Percentiles rank a stretch among this genome's conserved stretches.
Conservation (phyloP, 495 filamentous ascomycete species). For the Cercophora newfieldiana region DNA sequence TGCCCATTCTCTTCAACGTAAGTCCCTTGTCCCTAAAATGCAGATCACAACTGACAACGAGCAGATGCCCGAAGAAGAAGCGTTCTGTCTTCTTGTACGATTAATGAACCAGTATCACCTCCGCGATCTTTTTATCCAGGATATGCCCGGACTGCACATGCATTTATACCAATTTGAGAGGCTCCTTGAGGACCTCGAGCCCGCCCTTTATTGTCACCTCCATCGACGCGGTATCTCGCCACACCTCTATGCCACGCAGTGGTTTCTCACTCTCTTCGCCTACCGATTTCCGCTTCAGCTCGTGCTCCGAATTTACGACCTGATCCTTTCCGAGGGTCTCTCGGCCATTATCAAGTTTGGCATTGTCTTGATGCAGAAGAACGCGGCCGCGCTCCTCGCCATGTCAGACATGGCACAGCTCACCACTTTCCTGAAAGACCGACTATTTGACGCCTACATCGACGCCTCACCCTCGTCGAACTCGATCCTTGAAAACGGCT, state of each 20-base stretch:
- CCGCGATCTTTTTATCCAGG: slow-evolving; percentile 88
- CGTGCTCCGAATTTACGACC: slow-evolving; percentile 93
- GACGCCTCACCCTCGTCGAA: slow-evolving; percentile 84
- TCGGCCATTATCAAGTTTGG: slow-evolving; percentile 92
- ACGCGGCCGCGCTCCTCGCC: slow-evolving; percentile 69
- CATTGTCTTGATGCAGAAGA: slow-evolving; percentile 93
- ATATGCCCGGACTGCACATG: slow-evolving; percentile 94
- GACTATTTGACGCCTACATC: slow-evolving; percentile 94
- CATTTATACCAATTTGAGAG: slow-evolving; percentile 94
- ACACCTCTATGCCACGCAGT: slow-evolving; percentile 95
- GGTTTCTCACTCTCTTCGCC: slow-evolving; percentile 98
- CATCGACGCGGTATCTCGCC: slow-evolving; percentile 83
- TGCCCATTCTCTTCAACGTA: slow-evolving; percentile 96
- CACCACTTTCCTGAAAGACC: slow-evolving; percentile 88
- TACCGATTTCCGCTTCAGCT: slow-evolving; percentile 97
- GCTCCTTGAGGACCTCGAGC: slow-evolving; percentile 89
- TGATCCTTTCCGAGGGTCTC: slow-evolving; percentile 92
- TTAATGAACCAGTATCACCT: slow-evolving; percentile 97
- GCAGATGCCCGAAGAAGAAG: slow-evolving; percentile 96
- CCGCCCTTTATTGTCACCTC: slow-evolving; percentile 92
- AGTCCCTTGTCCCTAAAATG: slow-evolving; percentile 33
- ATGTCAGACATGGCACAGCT: slow-evolving; percentile 90
- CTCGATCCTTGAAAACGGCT: slow-evolving; percentile 91
- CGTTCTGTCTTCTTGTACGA: slow-evolving; percentile 87
- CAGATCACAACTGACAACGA: neutral